Base-by-base conservation (phyloP, 2,329 filamentous ascomycete genomes). In the Pseudogymnoascus sp. region DNA sequence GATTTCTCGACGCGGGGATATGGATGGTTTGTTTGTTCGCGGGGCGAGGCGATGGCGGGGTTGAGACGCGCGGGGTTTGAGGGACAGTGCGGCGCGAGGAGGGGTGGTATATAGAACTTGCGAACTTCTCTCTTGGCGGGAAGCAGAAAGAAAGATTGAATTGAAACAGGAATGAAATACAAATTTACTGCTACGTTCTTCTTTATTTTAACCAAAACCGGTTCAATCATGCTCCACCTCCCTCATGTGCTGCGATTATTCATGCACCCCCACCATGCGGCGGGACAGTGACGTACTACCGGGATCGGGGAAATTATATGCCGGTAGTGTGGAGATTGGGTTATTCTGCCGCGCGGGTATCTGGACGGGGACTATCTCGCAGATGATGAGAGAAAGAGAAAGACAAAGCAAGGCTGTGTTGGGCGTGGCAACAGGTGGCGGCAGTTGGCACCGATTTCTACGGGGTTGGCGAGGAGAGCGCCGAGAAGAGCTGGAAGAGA, bases 191-290 rank as follows among this genome's bases (percentile, higher is more conserved):
- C 24, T 26, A 10, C 10, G 6, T 31, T 53, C 24, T 21, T 21
- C 7, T 19, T 53, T 31, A 16, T 31, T 31, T 53, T 26, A 53
- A 7, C 7, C 10, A 10, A 53, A 53, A 53, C 24, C 47, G 14
- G 47, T 29, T 53, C 26, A 13, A 29, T 31, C 31, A 53, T 53
- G 47, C 47, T 53, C 47, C 47, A 53, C 47, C 47, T 53, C 26
- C 24, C 47, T 53, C 47, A 53, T 53, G 47, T 31, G 14, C 47
- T 53, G 47, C 47, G 47, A 53, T 53, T 53, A 53, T 53, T 53
- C 47, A 53, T 53, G 44, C 47, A 53, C 47, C 47, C 47, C 47
- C 47, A 53, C 47, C 47, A 53, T 7, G 11, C 14, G 6, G 1
- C 14, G 47, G 47, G 26, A n/a, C 26, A 13, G 24, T 53, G 47